A percentile compares a stretch with the other conserved stretches of the same genome.
Evolutionary conservation across 1,139 yeast genomes (phyloP).

Genomic region (Taiozyma sp.): DNA sequence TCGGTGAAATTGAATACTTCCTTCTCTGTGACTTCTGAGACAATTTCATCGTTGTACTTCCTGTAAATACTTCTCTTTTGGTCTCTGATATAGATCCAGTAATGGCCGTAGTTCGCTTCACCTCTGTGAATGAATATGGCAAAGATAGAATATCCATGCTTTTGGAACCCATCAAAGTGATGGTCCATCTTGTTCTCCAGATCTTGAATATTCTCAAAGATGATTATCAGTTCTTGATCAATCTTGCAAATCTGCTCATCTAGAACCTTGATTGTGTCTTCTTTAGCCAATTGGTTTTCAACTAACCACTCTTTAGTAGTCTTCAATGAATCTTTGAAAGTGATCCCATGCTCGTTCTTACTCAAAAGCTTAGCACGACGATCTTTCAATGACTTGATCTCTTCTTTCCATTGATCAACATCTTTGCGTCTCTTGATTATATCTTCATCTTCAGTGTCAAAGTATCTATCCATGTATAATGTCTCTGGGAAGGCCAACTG

Average conservation of each 20-base stretch:
- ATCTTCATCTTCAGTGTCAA: conserved; percentile 63
- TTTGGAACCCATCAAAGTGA: conserved; percentile 57
- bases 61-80: conserved; percentile 63
- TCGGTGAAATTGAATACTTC: conserved; percentile 72
- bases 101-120: conserved; percentile 94
- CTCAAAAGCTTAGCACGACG: conserved; percentile 39
- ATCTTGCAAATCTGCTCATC: conserved; percentile 31
- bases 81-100: conserved; percentile 91
- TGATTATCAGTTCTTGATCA: conserved; percentile 32
- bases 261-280: conserved; percentile 30
- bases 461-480: conserved; percentile 81
- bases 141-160: conserved; percentile 75
- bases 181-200: conserved; percentile 45
- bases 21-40: conserved; percentile 67
- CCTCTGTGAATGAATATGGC: conserved; percentile 95
- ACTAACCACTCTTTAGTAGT: conserved; percentile 56
- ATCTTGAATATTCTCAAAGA: conserved; percentile 35
- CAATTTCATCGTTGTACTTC: conserved; percentile 89
- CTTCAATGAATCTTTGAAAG: conserved; percentile 47
- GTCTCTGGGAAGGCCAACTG: conserved; percentile 78
- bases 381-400: conserved; percentile 40
- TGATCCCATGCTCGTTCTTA: conserved; percentile 41
- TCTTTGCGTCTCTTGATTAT: conserved; percentile 49
- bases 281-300: conserved; percentile 27
- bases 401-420: conserved; percentile 60